Base-by-base conservation (phyloP, 108 stramenopile species). In the Stephanodiscus triporus region DNA sequence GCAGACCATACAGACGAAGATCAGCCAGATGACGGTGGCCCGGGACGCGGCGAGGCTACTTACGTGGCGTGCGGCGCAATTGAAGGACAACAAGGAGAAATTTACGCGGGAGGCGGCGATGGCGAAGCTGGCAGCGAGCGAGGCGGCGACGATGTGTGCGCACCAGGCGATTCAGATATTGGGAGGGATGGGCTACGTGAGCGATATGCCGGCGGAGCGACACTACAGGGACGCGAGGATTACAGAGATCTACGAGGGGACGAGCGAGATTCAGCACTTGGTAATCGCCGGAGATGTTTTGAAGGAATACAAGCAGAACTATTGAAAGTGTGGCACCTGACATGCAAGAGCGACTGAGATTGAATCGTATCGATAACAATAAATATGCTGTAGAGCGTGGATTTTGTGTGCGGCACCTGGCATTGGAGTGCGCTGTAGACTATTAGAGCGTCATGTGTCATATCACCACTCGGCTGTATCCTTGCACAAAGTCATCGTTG, bases 211-310 rank as follows among this genome's bases (percentile, higher is more conserved):
- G 19, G 98, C 97, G 9, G 98, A 99, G 63, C 85, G 98, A 48
- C 88, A 97, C 75, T 99, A 99, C 72, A 85, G 98, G 24, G 98
- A 99, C 80, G 98, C 98, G 34, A 76, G 98, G 53, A 99, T 99
- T 71, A 99, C 98, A 8, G 98, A 99, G 72, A 99, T 99, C 70
- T 99, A 99, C 73, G 98, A 99, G 73, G 98, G 97, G 22, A 98
- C 97, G 11, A 90, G 87, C 62, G 97, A 98, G 63, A 87, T 98
- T 60, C 97, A 98, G 80, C 96, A 97, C 69, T 70, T 98, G 68
- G 97, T 98, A 14, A 97, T 99, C 68, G 96, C 97, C 2, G 85
- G 85, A 11, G 88, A 95, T 73, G 88, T 99, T 10, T 76, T 99
- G 60, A 99, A 99, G 82, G 97, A 96, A 69, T 97, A 96, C 77